Evolutionary conservation across 805 yeast species (phyloP).

Genomic region (Candida palmyrensis): DNA sequence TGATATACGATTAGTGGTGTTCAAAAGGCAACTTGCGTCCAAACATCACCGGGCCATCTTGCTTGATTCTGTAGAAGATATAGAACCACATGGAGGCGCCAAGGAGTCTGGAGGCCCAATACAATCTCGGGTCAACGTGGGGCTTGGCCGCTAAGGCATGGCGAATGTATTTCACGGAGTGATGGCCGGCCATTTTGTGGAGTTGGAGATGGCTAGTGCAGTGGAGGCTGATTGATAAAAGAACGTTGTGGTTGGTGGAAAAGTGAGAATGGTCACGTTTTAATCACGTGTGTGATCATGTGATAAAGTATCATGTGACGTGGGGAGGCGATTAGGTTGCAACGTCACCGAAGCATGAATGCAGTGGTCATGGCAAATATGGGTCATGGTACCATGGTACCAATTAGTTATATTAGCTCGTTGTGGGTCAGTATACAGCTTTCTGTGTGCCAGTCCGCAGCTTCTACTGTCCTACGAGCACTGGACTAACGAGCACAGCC

Average conservation of each 20-base stretch:
- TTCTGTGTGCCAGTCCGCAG: too few species aligned
- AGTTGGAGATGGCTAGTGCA: conserved; percentile 3
- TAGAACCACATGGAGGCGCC: conserved; percentile 92
- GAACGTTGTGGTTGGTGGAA: conserved; percentile 3
- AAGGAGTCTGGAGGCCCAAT: conserved; percentile 56
- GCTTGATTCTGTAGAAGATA: conserved; percentile 74
- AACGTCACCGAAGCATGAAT: too few species aligned
- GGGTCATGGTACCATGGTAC: too few species aligned
- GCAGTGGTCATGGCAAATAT: too few species aligned
- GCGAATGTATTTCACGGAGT: conserved; percentile 35
- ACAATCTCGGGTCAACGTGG: conserved; percentile 53
- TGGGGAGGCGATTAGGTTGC: too few species aligned
- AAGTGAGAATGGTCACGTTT: neutral
- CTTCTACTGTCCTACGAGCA: too few species aligned
- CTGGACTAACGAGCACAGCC: too few species aligned
- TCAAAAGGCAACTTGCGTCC: conserved; percentile 39
- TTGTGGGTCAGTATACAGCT: too few species aligned
- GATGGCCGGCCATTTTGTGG: conserved; percentile 27
- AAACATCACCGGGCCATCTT: conserved; percentile 61
- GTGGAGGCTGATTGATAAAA: neutral
- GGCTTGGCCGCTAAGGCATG: conserved; percentile 67
- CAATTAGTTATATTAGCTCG: too few species aligned
- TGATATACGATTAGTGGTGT: conserved; percentile 19
- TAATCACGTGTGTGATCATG: conserved; percentile 1
- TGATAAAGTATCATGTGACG: too few species aligned